Evolutionary conservation across 2,329 filamentous ascomycete species (phyloP), one percentile per base, ranked within the genome.

Genomic region (Ascochyta viciae-villosae): DNA sequence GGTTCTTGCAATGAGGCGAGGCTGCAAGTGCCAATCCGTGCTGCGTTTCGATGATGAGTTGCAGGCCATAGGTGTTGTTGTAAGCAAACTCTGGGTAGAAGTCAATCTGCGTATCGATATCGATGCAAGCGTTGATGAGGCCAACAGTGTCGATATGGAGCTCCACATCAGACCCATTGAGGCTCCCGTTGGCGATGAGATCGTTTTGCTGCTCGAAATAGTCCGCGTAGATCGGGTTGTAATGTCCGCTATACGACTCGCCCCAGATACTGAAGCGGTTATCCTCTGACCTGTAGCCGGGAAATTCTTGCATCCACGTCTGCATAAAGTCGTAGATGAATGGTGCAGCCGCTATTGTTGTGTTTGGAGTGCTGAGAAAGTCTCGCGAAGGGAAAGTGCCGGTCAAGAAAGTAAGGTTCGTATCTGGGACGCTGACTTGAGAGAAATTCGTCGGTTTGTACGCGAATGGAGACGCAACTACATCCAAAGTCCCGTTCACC

Each of bases 21-120:
- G 46, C 46, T 41, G 37, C 22, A 13, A 33, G 29, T 12, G 46
- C 46, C 10, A 29, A 16, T 5, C 41, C 29, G 12, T 49, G 41
- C 10, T 49, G 46, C 7, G 46, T 49, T 26, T 76, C 72, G 57
- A 79, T 79, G 61, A 83, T 78, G 3, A 78, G 69, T 48, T 80
- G 63, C 22, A 86, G 72, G 16, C 78, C 79, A 58, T 85, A 86
- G 6, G 83, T 84, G 55, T 85, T 85, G 68, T 85, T 82, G 66
- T 79, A 80, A 0, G 83, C 78, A 46, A 83, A 79, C 2, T 77
- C 61, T 2, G 79, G 76, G 57, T 81, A 83, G 22, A 72, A 75
- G 3, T 76, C 75, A 16, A 72, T 72, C 63, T 82, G 78, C 3
- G 78, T 73, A 3, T 77, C 78, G 49, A 84, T 80, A 0, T 80